Evolutionary conservation across 176 grass and related monocot genomes (phyloP), one percentile per base, ranked within the genome.

Genomic region (Oryza meridionalis): DNA sequence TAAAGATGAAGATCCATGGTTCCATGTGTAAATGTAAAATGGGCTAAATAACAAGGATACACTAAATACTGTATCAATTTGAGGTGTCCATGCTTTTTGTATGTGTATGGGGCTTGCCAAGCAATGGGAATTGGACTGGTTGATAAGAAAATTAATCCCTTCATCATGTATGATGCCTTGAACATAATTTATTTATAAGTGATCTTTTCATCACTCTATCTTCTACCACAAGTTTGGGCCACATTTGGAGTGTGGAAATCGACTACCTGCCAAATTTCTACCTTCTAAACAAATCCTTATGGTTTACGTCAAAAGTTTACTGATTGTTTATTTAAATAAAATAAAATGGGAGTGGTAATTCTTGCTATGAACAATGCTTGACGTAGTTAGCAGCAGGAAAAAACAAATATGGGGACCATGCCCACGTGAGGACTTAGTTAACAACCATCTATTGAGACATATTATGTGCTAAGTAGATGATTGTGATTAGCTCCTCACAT

Each of bases 261-360:
- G 3, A 38, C 37, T 38, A 40, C 11, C 3, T 12, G 45, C 45
- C 45, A 47, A 47, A 47, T 47, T 47, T 47, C 49, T 51, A 51
- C 49, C 4, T 4, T 16, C 15, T 51, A 4, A 51, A 6, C 15
- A 51, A 0, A 14, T 17, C 49, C 49, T 51, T 51, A 65, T 25
- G 38, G 17, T 82, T 65, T 25, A 29, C 4, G 7, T 62, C 44
- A 71, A 72, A 2, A n/a, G 65, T 14, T 88, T 24, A 31, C 37
- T 17, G 27, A 53, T 64, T 75, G 12, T 58, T 44, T 43, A 24
- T 27, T 71, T n/a, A 31, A 78, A 73, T 29, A 72, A 74, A 82
- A 9, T 40, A 68, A 24, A 4, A 70, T 21, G 27, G 11, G 8
- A 44, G 12, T 31, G 7, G 55, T 11, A 73, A 27, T 47, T 63